Evolutionary conservation across 352 stramenopile genomes (phyloP), one percentile per base, ranked within the genome.

Genomic region (Thraustochytrium aureum): DNA sequence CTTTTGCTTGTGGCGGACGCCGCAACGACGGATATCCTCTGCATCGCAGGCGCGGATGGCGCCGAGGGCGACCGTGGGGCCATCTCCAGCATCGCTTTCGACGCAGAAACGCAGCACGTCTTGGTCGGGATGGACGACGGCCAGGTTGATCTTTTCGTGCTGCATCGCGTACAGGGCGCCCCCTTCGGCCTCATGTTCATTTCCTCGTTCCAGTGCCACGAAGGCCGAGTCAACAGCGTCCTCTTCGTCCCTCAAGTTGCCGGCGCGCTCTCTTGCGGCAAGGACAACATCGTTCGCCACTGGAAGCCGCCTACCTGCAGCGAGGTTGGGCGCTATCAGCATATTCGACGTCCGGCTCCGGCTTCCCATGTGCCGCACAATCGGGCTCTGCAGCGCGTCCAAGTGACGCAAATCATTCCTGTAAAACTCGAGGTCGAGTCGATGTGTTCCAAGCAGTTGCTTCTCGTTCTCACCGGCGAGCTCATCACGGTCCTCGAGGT

Each of bases 401-500:
- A 10, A 26, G 37, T 50, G 3, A 30, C 6, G 17, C 47, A 38
- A 5, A 64, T 79, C 6, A 38, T 79, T 5, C 69, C 69, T n/a
- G n/a, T 79, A 17, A 41, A 50, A 22, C 30, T 79, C 32, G 37
- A 79, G 7, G 52, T 79, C 30, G 35, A 64, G 22, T 26, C 69
- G 20, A 73, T 56, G 37, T 67, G 59, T 32, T 10, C 69, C 26
- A 79, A 79, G 26, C 69, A 79, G 43, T 52, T 79, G 1, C 52
- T 79, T 32, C 35, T 79, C 30, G 69, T 79, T n/a, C 22, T 79
- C 12, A 26, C 69, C 22, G 69, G 69, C 7, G 69, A 79, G 1
- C 47, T 79, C 33, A 50, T 79, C 30, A 67, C 69, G 6, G 37
- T 79, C 14, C 69, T 79, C 37, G 69, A 79, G 69, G 69, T 79